phyloP scores from a whole-genome alignment of 441 rosid genomes.

The Populus hybrid region DNA sequence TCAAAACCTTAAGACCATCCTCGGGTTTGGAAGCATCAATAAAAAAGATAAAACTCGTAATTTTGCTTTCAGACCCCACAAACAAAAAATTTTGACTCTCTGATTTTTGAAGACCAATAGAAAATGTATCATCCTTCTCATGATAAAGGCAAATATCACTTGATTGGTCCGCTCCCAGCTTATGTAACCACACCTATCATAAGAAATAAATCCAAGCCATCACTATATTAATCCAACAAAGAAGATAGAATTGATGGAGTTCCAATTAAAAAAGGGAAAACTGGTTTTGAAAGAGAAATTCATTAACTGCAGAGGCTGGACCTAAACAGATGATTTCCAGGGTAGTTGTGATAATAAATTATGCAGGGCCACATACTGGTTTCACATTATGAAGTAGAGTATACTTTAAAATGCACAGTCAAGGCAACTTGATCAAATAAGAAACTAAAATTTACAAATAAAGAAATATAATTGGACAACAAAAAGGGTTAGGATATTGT shows the following conservation, averaged over 20 bases:
- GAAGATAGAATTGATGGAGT: not conserved
- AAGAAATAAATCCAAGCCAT: conserved; percentile 23
- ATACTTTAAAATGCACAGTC: not conserved
- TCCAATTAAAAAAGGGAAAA: not conserved
- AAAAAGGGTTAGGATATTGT: not conserved
- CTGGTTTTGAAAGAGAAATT: not conserved
- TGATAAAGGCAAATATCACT: conserved; percentile 74
- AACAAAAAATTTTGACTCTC: conserved; percentile 71
- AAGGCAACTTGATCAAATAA: not conserved
- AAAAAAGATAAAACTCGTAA: conserved; percentile 62
- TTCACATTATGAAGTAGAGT: not conserved
- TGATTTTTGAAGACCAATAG: conserved; percentile 62
- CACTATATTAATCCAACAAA: not conserved
- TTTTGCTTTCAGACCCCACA: conserved; percentile 71
- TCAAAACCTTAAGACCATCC: conserved; percentile 68
- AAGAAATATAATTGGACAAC: not conserved
- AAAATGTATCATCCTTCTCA: conserved; percentile 85
- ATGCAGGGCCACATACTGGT: not conserved
- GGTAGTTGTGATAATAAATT: not conserved
- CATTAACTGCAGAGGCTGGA: not conserved
- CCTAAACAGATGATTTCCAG: not conserved
- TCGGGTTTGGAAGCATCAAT: conserved; percentile 63
- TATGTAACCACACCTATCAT: conserved; percentile 84
- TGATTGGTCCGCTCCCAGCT: conserved; percentile 68
- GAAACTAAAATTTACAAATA: not conserved